Conservation (phyloP, 1,139 yeast species). For the Lodderomyces metapsilosis region DNA sequence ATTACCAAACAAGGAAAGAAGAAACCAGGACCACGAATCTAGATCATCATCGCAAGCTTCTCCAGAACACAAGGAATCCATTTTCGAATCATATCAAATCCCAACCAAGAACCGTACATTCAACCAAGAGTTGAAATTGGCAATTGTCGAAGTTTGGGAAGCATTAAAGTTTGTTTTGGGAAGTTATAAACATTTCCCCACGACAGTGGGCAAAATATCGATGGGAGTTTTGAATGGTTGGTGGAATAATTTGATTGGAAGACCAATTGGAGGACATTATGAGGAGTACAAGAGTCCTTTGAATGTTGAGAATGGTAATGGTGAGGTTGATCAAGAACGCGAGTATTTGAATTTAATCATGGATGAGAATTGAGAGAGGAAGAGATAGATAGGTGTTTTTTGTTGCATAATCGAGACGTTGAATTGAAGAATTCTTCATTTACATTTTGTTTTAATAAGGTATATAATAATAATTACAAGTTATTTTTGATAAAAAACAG, state of each 20-base stretch:
- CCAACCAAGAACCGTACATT: conserved; percentile 22
- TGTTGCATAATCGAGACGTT: too few relatives aligned
- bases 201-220: conserved; percentile 49
- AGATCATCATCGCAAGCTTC: neutral
- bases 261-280: conserved; percentile 15
- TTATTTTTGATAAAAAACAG: too few relatives aligned
- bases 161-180: conserved; percentile 65
- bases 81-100: conserved; percentile 10
- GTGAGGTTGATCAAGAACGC: neutral
- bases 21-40: neutral
- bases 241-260: conserved; percentile 80
- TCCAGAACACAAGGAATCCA: conserved; percentile 1
- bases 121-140: conserved; percentile 50
- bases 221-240: conserved; percentile 50
- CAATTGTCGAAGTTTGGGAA: conserved; percentile 53
- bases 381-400: neutral
- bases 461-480: too few relatives aligned
- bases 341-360: neutral
- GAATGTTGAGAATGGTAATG: neutral
- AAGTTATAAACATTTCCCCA: conserved; percentile 73
- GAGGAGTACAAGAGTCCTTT: conserved; percentile 13
- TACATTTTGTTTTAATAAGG: too few relatives aligned
- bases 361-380: neutral
- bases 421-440: too few relatives aligned
- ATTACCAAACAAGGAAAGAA: neutral